A percentile compares a stretch with the other conserved stretches of the same genome.
These are phyloP conservation scores for Stachybotrys echinatus DNA, from an alignment of 2,329 filamentous ascomycete species.

Conservation along the genomic window DNA sequence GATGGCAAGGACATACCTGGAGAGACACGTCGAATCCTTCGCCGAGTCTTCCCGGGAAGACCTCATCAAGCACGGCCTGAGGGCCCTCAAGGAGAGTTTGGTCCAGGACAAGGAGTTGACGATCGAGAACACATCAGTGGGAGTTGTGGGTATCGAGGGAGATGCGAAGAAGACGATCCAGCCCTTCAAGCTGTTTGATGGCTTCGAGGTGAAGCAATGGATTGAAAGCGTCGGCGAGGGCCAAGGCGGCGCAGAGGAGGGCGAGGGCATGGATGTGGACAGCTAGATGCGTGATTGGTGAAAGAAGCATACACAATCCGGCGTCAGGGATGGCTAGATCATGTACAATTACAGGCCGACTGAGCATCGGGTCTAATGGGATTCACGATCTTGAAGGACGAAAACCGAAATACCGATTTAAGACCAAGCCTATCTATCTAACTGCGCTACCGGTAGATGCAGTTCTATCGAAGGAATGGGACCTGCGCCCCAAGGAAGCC, in stretches of 20 bases:
- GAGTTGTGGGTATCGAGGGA: conserved; percentile 63
- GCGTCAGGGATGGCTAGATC: conserved; percentile 23
- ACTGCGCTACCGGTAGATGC: neutral
- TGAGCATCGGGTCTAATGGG: conserved; percentile 18
- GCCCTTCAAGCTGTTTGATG: conserved; percentile 87
- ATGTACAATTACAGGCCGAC: conserved; percentile 29
- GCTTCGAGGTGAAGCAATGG: conserved; percentile 78
- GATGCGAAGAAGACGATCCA: conserved; percentile 57
- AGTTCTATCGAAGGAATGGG: neutral
- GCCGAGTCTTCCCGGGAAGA: conserved; percentile 72
- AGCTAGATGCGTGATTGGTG: conserved; percentile 17
- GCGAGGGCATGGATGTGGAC: conserved; percentile 29
- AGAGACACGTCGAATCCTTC: conserved; percentile 85
- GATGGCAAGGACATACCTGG: conserved; percentile 96
- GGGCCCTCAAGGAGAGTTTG: conserved; percentile 89
- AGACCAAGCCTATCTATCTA: neutral
- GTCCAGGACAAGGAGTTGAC: conserved; percentile 97
- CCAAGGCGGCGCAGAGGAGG: conserved; percentile 30
- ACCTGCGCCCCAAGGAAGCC: neutral
- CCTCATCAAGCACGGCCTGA: conserved; percentile 83
- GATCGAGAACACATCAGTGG: conserved; percentile 92
- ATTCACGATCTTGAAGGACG: conserved; percentile 8
- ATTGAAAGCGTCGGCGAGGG: conserved; percentile 67
- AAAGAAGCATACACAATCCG: conserved; percentile 8
- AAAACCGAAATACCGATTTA: neutral